Evolutionary conservation across 2,329 filamentous ascomycete species (phyloP).

Genomic region (Thelonectria olida): DNA sequence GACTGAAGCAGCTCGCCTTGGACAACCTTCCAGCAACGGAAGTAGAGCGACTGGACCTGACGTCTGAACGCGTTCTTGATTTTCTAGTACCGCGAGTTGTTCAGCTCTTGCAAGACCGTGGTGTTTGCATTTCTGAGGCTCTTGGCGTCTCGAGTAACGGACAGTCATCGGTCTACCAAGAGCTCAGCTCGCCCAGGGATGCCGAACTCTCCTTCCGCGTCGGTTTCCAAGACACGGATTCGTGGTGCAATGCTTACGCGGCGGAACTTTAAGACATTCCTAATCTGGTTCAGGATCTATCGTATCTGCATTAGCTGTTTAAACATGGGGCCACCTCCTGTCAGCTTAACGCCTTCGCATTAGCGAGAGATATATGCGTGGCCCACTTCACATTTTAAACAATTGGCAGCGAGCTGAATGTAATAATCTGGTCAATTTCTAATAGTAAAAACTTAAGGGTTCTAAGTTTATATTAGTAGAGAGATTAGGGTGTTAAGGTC

Average conservation of each 20-base stretch:
- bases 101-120: not conserved
- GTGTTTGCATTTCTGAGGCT: not conserved
- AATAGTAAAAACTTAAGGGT: too few relatives aligned
- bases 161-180: conserved; percentile 1
- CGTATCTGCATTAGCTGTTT: not conserved
- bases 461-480: too few relatives aligned
- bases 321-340: not conserved
- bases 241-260: not conserved
- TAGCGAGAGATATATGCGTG: not conserved
- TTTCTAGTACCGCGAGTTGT: not conserved
- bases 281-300: not conserved
- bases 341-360: conserved; percentile 1
- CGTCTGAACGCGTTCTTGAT: conserved; percentile 7
- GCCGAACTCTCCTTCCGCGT: not conserved
- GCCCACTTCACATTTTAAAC: not conserved
- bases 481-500: too few relatives aligned
- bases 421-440: too few relatives aligned
- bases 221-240: conserved; percentile 3
- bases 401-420: too few relatives aligned
- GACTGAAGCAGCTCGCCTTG: conserved; percentile 4
- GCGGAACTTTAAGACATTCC: not conserved
- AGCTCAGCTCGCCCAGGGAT: not conserved
- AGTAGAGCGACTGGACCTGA: conserved; percentile 1
- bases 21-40: conserved; percentile 2
- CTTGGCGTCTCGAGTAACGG: not conserved